Base-by-base conservation (phyloP, 1,284 basidiomycete species). In the Clitocybe nebularis region DNA sequence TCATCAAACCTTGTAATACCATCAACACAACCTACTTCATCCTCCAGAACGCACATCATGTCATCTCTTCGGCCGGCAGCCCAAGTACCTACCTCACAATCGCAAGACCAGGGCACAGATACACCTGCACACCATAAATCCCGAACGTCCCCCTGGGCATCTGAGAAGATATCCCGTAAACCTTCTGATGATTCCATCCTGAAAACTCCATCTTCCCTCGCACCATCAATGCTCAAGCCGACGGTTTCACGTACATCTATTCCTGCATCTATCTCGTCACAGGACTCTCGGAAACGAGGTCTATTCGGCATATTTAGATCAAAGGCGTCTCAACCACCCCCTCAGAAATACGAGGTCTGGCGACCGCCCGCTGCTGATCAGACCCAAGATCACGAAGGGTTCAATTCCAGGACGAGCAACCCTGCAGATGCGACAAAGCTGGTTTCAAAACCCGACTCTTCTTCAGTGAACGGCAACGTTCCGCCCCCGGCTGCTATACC, bases 181-280 rank as follows among this genome's bases (percentile, higher is more conserved):
- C 49, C 59, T 14, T 71, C 68, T 4, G 64, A 70, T 44, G 76
- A 77, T 28, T 66, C 71, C 3, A 61, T 74, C 28, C 62, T 77
- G 16, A 68, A 66, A 49, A 79, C 77, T 0, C 74, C 77, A n/a
- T 76, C 77, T 19, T 75, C 76, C 3, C 65, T 77, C 10, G 68
- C 72, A 3, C 68, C 63, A 0, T 72, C 75, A 4, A 58, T 63
- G 21, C 48, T 65, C 34, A 67, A 64, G 42, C 65, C 64, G 5
- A 61, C 67, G 9, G 43, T 46, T 34, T 68, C 66, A 11, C 63
- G 60, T 8, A 61, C 63, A 38, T 64, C 69, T 11, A 56, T 63
- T n/a, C 60, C 63, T 20, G 58, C 61, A 22, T 68, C 69, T 22
- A 44, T 62, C 3, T 59, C 62, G 14, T 64, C 64, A 5, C 64